phyloP scores from a whole-genome alignment of 2,329 filamentous ascomycete genomes.

The Exophiala sp. region DNA sequence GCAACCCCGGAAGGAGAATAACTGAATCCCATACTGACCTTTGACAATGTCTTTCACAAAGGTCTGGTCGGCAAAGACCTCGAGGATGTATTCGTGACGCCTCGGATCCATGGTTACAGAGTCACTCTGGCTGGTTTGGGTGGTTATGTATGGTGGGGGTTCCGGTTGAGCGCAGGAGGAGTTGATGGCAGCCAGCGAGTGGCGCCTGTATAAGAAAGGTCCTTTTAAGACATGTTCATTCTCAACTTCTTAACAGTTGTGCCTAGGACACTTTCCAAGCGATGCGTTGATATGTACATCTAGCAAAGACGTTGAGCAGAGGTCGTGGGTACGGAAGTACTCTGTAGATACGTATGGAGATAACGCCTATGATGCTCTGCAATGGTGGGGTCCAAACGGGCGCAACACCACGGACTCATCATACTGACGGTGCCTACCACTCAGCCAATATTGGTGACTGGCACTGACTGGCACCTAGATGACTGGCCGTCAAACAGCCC shows the following conservation, averaged over 20 bases:
- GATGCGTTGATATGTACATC: not conserved
- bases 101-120: constrained; percentile 35
- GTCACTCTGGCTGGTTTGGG: not conserved
- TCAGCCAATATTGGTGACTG: too few species aligned
- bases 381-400: not conserved
- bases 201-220: constrained; percentile 21
- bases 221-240: constrained; percentile 23
- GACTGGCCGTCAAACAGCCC: too few species aligned
- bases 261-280: constrained; percentile 7
- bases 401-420: too few species aligned
- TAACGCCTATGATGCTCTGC: not conserved
- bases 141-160: constrained; percentile 8
- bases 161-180: constrained; percentile 3
- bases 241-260: constrained; percentile 8
- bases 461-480: too few species aligned
- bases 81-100: constrained; percentile 84
- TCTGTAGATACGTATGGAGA: not conserved
- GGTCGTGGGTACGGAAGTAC: not conserved
- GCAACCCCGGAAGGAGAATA: too few species aligned
- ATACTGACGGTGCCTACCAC: too few species aligned
- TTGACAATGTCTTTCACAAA: constrained; percentile 90
- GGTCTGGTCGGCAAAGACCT: constrained; percentile 84
- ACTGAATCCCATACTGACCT: too few species aligned
- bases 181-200: constrained; percentile 25
- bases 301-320: not conserved